Evolutionary conservation across 2,329 filamentous ascomycete genomes (phyloP), one percentile per base, ranked within the genome.

Genomic region (Cadophora gregata): DNA sequence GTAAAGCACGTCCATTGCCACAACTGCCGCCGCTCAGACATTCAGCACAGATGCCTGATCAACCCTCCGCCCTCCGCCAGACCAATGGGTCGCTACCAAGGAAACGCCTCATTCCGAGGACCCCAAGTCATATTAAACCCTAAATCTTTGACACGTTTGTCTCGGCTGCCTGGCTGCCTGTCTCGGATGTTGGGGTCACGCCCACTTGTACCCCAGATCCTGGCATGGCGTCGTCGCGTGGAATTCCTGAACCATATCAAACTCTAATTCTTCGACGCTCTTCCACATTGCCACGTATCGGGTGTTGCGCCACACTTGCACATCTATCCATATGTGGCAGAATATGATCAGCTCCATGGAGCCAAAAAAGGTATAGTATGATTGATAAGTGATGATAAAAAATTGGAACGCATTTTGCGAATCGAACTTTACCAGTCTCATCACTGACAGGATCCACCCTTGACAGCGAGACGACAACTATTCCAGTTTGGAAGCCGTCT

Each of bases 21-120:
- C 53, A 36, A 56, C 53, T 56, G 53, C 53, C 53, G 31, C 31
- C 55, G 55, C 55, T 58, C 33, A 58, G 55, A 58, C 55, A 27
- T 58, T 42, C 33, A 58, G 55, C 55, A 58, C 55, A 42, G 55
- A 58, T 58, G n/a, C 21, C 19, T 7, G 21, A 42, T 42, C 10
- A n/a, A n/a, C n/a, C n/a, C n/a, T n/a, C n/a, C n/a, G 21, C 16
- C 50, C 27, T 31, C 50, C 50, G n/a, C 25, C 12, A 7, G 1
- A 16, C 10, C 21, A 58, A 42, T 12, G n/a, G 31, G 4, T 33
- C n/a, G 55, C 36, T n/a, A 58, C 21, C 31, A 0, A 53, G 21
- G 33, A 38, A 58, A 58, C 55, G 21, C 55, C 55, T 25, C 55
- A 25, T 25, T 21, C 55, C 21, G 24, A 21, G n/a, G 8, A 16